These are phyloP conservation scores for Rosellinia necatrix DNA, from an alignment of 2,329 filamentous ascomycete species.

Conservation along the genomic window DNA sequence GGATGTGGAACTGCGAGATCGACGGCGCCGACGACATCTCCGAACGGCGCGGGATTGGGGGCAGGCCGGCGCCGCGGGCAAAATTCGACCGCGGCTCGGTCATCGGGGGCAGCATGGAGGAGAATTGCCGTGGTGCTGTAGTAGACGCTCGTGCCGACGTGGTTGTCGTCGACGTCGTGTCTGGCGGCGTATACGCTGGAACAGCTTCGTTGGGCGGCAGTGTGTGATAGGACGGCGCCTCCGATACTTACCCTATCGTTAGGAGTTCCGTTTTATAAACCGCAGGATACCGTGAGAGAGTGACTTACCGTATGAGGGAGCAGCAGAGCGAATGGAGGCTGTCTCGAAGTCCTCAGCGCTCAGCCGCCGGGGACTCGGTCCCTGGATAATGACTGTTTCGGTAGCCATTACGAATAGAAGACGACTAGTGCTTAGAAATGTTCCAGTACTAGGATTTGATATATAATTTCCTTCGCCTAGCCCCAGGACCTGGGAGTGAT, in stretches of 20 bases:
- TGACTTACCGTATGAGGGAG: slow-evolving; percentile 68
- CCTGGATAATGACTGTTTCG: slow-evolving; percentile 34
- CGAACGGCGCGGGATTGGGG: slow-evolving; percentile 51
- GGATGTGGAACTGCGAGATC: slow-evolving; percentile 59
- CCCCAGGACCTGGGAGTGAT: background rate
- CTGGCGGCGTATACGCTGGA: slow-evolving; percentile 56
- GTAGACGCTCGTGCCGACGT: slow-evolving; percentile 33
- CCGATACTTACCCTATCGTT: slow-evolving; percentile 54
- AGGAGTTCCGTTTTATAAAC: slow-evolving; percentile 10
- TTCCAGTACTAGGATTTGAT: background rate
- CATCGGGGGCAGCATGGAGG: slow-evolving; percentile 39
- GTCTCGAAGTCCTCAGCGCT: slow-evolving; percentile 66
- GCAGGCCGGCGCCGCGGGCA: slow-evolving; percentile 51
- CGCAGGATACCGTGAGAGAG: background rate
- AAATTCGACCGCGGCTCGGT: slow-evolving; percentile 32
- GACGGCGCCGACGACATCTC: slow-evolving; percentile 44
- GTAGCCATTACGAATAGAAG: slow-evolving; percentile 33
- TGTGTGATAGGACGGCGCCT: slow-evolving; percentile 66
- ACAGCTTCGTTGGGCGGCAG: slow-evolving; percentile 51
- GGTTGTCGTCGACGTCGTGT: slow-evolving; percentile 11
- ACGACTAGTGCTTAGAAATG: background rate
- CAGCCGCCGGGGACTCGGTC: slow-evolving; percentile 35
- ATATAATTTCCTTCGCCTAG: background rate
- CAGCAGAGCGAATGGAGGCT: slow-evolving; percentile 67
- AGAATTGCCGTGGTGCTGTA: slow-evolving; percentile 26